phyloP scores from a whole-genome alignment of 345 rosid species.

The Ceriops zippeliana region DNA sequence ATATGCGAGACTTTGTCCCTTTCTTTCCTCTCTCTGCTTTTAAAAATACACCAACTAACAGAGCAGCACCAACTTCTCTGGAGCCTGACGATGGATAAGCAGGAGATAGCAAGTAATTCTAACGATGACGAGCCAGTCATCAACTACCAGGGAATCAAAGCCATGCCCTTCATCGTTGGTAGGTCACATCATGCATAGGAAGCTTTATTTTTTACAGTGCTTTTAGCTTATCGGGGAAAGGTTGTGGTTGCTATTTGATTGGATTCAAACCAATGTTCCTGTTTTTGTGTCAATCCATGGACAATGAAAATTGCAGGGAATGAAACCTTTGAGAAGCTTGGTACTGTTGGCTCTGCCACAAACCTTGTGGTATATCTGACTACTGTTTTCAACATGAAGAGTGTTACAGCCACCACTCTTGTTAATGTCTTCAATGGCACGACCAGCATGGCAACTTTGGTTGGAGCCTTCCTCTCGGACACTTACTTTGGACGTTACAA shows the following conservation, averaged over 20 bases:
- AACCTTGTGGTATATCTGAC: constrained; percentile 20
- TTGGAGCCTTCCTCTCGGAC: constrained; percentile 24
- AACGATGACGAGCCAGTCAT: neutral
- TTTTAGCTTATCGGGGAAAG: neutral
- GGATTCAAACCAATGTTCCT: neutral
- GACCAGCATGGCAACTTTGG: constrained; percentile 12
- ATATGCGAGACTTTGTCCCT: too few species aligned
- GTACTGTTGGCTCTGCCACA: constrained; percentile 11
- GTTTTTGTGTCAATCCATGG: neutral
- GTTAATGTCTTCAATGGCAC: constrained; percentile 25
- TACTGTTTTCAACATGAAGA: constrained; percentile 22
- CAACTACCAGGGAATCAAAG: constrained; percentile 20
- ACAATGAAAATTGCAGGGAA: constrained; percentile 18
- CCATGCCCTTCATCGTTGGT: constrained; percentile 22
- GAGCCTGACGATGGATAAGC: neutral
- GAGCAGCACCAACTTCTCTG: neutral
- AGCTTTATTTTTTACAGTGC: neutral
- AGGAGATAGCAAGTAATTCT: neutral
- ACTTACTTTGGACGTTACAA: constrained; percentile 22
- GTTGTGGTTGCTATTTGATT: neutral
- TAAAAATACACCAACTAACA: too few species aligned
- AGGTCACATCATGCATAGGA: neutral
- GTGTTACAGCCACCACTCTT: constrained; percentile 10
- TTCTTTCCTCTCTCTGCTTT: too few species aligned
- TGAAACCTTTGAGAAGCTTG: constrained; percentile 28